A percentile compares a stretch with the other conserved stretches of the same genome.
phyloP scores from a whole-genome alignment of 1,284 basidiomycete species.

The Trichosporon sp. region DNA sequence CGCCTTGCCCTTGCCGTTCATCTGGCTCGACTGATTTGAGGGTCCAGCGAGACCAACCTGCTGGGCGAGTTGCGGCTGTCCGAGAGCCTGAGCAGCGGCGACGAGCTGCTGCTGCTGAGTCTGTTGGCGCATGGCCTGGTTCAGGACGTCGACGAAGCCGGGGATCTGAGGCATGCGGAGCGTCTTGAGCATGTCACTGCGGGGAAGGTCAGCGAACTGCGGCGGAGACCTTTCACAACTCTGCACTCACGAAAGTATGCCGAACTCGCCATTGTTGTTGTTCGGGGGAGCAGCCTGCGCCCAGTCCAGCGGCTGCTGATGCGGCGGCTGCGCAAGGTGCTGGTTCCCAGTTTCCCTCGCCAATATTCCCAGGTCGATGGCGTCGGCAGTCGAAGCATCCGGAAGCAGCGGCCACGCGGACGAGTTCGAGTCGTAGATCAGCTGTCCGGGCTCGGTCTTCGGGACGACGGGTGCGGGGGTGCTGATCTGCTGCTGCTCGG shows the following conservation, averaged over 20 bases:
- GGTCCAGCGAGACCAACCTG: background rate
- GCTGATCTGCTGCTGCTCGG: conserved; percentile 25
- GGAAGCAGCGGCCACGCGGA: conserved; percentile 49
- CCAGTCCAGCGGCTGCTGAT: conserved; percentile 19
- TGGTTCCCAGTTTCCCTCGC: conserved; percentile 13
- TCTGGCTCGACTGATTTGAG: conserved; percentile 6
- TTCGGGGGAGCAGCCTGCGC: conserved; percentile 18
- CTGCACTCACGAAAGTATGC: conserved; percentile 30
- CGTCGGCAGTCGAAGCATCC: conserved; percentile 30
- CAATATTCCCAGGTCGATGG: conserved; percentile 23
- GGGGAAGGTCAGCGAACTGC: conserved; percentile 5
- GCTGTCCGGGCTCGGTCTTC: conserved; percentile 1
- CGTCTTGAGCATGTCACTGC: conserved; percentile 53
- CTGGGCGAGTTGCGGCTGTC: conserved; percentile 8
- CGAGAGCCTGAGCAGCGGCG: conserved; percentile 7
- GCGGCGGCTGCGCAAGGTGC: conserved; percentile 11
- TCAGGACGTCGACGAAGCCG: conserved; percentile 50
- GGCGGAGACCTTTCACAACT: background rate
- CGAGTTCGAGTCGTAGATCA: conserved; percentile 27
- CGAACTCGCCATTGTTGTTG: conserved; percentile 31
- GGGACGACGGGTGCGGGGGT: conserved; percentile 15
- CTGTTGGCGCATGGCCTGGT: conserved; percentile 33
- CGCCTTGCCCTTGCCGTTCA: conserved; percentile 31
- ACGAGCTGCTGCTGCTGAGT: conserved; percentile 21
- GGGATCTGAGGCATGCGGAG: conserved; percentile 52